Percentiles rank a stretch among this genome's conserved stretches.
Evolutionary conservation across 345 rosid species (phyloP).

Genomic region (Camelina sativa): DNA sequence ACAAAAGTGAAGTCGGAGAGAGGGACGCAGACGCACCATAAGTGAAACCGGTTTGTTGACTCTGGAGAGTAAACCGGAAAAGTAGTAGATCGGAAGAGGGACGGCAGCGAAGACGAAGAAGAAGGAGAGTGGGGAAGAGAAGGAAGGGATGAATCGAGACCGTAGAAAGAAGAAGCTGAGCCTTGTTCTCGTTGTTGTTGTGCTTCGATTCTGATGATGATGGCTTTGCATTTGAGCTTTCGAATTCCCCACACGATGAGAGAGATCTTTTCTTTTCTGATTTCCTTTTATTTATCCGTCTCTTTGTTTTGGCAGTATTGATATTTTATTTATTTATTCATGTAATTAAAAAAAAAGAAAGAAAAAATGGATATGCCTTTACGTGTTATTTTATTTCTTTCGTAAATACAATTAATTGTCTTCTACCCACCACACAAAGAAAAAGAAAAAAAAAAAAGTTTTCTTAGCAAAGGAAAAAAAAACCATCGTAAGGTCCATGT

Average conservation of each 20-base stretch:
- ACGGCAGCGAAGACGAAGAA: constrained; percentile 39
- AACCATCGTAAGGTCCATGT: neutral
- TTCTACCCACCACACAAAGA: neutral
- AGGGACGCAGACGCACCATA: constrained; percentile 29
- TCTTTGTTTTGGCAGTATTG: neutral
- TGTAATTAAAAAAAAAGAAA: neutral
- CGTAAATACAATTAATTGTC: neutral
- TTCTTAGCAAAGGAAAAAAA: neutral
- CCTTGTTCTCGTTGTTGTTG: neutral
- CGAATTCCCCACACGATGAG: neutral
- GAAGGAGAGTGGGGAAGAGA: constrained; percentile 41
- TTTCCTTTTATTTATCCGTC: neutral
- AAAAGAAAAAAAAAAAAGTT: no score
- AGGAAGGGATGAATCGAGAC: constrained; percentile 39
- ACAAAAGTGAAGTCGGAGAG: neutral
- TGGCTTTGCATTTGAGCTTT: constrained; percentile 43
- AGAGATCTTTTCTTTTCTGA: neutral
- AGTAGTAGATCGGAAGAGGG: constrained; percentile 44
- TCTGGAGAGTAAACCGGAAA: constrained; percentile 37
- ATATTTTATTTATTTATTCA: neutral
- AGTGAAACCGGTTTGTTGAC: constrained; percentile 31
- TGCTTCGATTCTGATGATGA: constrained; percentile 37
- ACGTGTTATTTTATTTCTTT: neutral
- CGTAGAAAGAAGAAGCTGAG: constrained; percentile 27
- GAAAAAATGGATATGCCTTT: neutral